These are phyloP conservation scores for Peniophora sp. DNA, from an alignment of 1,284 basidiomycete species.

Conservation along the genomic window DNA sequence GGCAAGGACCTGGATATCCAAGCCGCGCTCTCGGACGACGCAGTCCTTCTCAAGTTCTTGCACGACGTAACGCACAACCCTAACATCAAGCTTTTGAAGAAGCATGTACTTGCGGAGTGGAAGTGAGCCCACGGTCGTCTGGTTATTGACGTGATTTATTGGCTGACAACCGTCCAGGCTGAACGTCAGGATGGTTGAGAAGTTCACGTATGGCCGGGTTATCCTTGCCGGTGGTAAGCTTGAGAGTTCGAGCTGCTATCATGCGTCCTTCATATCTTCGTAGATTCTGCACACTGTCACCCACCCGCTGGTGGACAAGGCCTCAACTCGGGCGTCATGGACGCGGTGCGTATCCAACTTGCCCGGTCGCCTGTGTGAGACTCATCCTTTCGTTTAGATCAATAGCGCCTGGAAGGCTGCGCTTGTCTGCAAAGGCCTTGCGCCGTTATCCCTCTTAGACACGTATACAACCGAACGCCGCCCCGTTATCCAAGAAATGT, in stretches of 20 bases:
- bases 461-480: conserved; percentile 28
- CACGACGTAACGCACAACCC: conserved; percentile 1
- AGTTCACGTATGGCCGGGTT: conserved; percentile 23
- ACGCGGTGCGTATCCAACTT: conserved; percentile 8
- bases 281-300: conserved; percentile 13
- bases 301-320: conserved; percentile 12
- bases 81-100: conserved; percentile 7
- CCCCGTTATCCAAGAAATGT: conserved; percentile 31
- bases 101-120: conserved; percentile 14
- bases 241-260: not conserved
- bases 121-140: conserved; percentile 12
- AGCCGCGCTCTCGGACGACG: conserved; percentile 9
- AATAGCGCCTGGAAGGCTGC: conserved; percentile 37
- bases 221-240: conserved; percentile 29
- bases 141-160: not conserved
- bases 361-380: not conserved
- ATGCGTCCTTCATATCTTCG: not conserved
- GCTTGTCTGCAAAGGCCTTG: conserved; percentile 24
- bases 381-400: conserved; percentile 14
- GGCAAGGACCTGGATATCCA: conserved; percentile 15
- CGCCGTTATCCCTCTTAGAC: conserved; percentile 22
- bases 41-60: conserved; percentile 5
- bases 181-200: conserved; percentile 29
- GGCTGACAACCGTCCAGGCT: conserved; percentile 16
- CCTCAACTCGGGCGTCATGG: conserved; percentile 12